Conservation (phyloP, 306 rosid genomes). For the Prunus salicina region DNA sequence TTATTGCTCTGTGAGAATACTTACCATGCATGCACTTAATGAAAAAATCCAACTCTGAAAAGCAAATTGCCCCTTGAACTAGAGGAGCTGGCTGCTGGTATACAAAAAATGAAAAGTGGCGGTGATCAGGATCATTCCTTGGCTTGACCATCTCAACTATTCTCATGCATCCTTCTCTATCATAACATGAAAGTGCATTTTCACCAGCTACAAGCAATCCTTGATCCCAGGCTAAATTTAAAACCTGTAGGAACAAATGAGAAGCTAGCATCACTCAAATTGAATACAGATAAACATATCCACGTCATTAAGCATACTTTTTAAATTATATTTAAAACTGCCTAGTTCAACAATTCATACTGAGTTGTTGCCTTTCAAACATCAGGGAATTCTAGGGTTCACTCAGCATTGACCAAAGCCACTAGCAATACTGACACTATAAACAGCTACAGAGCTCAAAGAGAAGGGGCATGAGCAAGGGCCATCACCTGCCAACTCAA, state of each 20-base stretch:
- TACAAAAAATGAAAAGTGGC: constrained; percentile 73
- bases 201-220: constrained; percentile 80
- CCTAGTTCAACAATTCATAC: not conserved
- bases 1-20: constrained; percentile 23
- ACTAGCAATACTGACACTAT: constrained; percentile 8
- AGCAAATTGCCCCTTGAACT: constrained; percentile 66
- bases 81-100: constrained; percentile 68
- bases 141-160: constrained; percentile 84
- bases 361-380: not conserved
- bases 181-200: constrained; percentile 70
- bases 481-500: constrained; percentile 87
- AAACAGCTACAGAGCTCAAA: not conserved
- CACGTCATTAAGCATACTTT: not conserved
- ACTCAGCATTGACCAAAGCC: constrained; percentile 8
- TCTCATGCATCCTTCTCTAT: constrained; percentile 75
- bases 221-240: constrained; percentile 85
- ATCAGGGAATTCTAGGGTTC: constrained; percentile 9
- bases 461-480: constrained; percentile 10
- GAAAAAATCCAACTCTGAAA: constrained; percentile 75
- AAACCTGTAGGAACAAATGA: constrained; percentile 43
- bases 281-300: constrained; percentile 5
- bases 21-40: constrained; percentile 96
- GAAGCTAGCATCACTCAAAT: constrained; percentile 1
- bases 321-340: not conserved
- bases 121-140: constrained; percentile 82